These are phyloP conservation scores for Diplodia sapinea DNA, from an alignment of 2,329 filamentous ascomycete species.

Conservation along the genomic window DNA sequence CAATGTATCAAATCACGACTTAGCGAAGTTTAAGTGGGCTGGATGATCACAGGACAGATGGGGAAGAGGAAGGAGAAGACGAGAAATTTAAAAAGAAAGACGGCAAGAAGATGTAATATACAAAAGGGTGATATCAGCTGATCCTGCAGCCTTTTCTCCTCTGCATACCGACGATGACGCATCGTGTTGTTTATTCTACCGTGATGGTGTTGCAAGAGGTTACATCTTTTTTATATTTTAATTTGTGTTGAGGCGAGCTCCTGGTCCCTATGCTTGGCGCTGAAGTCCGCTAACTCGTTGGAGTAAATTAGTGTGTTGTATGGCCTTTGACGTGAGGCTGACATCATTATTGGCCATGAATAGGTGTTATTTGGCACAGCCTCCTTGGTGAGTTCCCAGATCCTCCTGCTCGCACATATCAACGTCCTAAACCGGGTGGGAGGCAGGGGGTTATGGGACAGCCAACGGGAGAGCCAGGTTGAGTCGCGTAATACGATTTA, in stretches of 20 bases:
- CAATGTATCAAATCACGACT: conserved; percentile 29
- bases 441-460: too few relatives aligned
- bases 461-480: too few relatives aligned
- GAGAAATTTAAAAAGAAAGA: conserved; percentile 14
- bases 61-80: not conserved
- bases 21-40: conserved; percentile 13
- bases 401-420: too few relatives aligned
- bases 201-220: not conserved
- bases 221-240: too few relatives aligned
- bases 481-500: too few relatives aligned
- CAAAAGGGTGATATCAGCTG: conserved; percentile 11
- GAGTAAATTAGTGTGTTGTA: not conserved
- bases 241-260: not conserved
- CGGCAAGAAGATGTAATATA: conserved; percentile 21
- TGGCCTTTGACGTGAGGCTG: too few relatives aligned
- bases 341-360: too few relatives aligned
- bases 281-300: not conserved
- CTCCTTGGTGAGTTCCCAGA: too few relatives aligned
- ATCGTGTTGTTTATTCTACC: not conserved
- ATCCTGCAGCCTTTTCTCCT: conserved; percentile 1
- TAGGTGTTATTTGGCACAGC: too few relatives aligned
- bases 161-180: not conserved
- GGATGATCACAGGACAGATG: conserved; percentile 4
- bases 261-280: not conserved
- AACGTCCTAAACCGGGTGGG: too few relatives aligned